Conservation (phyloP, 2,329 filamentous ascomycete genomes). For the Fusarium setosum region DNA sequence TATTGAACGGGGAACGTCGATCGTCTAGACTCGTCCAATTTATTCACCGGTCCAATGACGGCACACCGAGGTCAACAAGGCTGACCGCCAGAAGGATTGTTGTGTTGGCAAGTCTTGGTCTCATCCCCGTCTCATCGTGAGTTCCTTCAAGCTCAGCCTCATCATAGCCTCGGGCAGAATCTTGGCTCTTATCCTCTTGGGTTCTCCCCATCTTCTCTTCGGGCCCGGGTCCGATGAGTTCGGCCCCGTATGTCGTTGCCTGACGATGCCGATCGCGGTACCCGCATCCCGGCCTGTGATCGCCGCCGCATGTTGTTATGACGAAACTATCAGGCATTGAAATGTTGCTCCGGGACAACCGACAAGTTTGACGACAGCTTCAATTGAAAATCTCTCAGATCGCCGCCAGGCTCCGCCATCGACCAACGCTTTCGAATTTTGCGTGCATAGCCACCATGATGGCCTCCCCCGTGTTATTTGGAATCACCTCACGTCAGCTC, state of each 20-base stretch:
- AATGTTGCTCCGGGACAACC: not conserved
- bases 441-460: not conserved
- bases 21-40: not conserved
- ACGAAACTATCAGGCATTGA: conserved; percentile 5
- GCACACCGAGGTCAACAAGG: conserved; percentile 13
- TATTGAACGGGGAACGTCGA: not conserved
- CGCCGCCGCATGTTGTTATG: not conserved
- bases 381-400: not conserved
- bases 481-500: not conserved
- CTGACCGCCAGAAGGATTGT: conserved; percentile 5
- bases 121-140: conserved; percentile 4
- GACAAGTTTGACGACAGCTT: not conserved
- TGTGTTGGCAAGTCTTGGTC: not conserved
- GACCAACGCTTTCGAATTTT: not conserved
- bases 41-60: conserved; percentile 11
- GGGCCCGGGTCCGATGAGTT: conserved; percentile 14
- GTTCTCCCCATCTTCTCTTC: not conserved
- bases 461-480: not conserved
- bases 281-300: conserved; percentile 9
- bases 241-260: conserved; percentile 15
- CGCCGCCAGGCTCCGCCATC: not conserved
- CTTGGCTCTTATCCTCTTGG: not conserved
- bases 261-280: not conserved
- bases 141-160: conserved; percentile 10
- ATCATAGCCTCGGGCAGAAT: conserved; percentile 18